These are phyloP conservation scores for Amaranthus palmeri DNA, from an alignment of 148 eudicot genomes.

Conservation along the genomic window DNA sequence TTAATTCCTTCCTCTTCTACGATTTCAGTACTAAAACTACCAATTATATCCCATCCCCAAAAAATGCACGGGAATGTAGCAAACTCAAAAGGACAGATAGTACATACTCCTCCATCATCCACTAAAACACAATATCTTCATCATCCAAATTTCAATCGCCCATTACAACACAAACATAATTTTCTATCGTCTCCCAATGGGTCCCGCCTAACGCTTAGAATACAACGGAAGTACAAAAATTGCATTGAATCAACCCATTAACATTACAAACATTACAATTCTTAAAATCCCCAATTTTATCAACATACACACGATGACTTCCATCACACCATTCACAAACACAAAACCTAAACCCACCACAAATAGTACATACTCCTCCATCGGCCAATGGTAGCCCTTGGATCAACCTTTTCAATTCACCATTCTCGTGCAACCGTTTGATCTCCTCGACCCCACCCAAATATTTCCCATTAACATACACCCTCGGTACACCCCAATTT, in stretches of 20 bases:
- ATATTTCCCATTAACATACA: slow-evolving; percentile 42
- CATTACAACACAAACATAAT: background rate
- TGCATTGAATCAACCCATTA: slow-evolving; percentile 44
- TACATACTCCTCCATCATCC: background rate
- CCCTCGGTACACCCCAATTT: slow-evolving; percentile 30
- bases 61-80: too few relatives aligned
- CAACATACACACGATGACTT: slow-evolving; percentile 32
- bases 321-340: slow-evolving; percentile 43
- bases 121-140: background rate
- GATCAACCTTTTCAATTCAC: slow-evolving; percentile 34
- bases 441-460: slow-evolving; percentile 52
- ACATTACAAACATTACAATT: slow-evolving; percentile 37
- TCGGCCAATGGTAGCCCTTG: slow-evolving; percentile 26
- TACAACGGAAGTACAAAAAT: slow-evolving; percentile 22
- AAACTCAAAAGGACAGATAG: too few relatives aligned
- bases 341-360: slow-evolving; percentile 23
- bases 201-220: slow-evolving; percentile 2
- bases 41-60: too few relatives aligned
- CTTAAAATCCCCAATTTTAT: slow-evolving; percentile 29
- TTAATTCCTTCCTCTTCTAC: background rate
- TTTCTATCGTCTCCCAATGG: background rate
- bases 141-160: background rate
- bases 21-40: too few relatives aligned
- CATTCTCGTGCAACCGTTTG: slow-evolving; percentile 40
- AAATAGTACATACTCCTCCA: slow-evolving; percentile 27